phyloP scores from a whole-genome alignment of 305 asterid species.

The Salvia sclarea region DNA sequence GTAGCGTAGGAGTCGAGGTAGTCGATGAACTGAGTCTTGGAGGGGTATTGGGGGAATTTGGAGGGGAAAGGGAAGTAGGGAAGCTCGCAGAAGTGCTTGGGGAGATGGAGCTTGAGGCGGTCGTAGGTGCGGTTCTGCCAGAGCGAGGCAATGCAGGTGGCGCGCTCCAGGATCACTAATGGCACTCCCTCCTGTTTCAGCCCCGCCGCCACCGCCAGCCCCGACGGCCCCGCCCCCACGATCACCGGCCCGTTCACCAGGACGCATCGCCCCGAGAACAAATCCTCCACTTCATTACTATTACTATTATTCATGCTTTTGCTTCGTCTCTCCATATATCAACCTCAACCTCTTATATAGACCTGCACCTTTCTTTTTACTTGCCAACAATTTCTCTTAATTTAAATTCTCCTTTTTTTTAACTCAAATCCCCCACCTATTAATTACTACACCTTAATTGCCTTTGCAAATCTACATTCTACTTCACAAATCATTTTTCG shows the following conservation, averaged over 20 bases:
- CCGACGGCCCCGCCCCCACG: constrained; percentile 91
- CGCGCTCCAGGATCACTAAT: constrained; percentile 63
- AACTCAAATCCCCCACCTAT: no score
- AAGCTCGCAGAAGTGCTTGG: constrained; percentile 72
- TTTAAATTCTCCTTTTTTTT: no score
- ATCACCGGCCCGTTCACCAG: constrained; percentile 87
- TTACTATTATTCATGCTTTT: no score
- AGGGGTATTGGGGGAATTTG: constrained; percentile 67
- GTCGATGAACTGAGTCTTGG: constrained; percentile 66
- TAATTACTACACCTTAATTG: no score
- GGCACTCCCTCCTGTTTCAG: constrained; percentile 74
- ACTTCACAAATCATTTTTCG: no score
- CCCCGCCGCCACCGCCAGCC: constrained; percentile 79
- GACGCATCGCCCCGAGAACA: constrained; percentile 61
- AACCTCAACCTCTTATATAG: no score
- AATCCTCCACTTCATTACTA: no score
- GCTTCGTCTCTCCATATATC: no score
- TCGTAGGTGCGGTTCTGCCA: constrained; percentile 87
- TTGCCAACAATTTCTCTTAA: no score
- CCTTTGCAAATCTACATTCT: no score
- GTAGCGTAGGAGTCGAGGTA: constrained; percentile 67
- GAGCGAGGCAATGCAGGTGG: constrained; percentile 88
- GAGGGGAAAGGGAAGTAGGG: constrained; percentile 65
- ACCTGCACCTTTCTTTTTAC: no score
- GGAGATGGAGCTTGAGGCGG: constrained; percentile 86